Conservation (phyloP, 805 yeast genomes). For the Pichia phayaonensis region DNA sequence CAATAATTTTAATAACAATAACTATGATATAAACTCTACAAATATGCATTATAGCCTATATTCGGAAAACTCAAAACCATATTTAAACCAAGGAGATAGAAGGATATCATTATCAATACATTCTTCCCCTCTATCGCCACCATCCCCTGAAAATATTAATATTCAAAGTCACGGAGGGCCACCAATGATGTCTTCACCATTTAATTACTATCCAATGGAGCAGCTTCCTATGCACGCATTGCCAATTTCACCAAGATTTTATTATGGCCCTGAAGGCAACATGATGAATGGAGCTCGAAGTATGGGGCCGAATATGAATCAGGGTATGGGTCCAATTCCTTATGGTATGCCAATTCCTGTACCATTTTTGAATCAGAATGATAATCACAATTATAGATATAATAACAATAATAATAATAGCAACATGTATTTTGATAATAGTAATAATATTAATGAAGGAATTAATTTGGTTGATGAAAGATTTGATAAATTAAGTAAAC, state of each 20-base stretch:
- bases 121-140: neutral
- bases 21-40: neutral
- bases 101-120: neutral
- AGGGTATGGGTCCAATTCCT: neutral
- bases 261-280: neutral
- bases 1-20: neutral
- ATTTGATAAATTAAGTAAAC: constrained; percentile 29
- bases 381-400: neutral
- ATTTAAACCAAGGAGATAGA: neutral
- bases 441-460: neutral
- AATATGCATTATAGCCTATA: neutral
- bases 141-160: neutral
- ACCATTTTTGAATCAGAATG: neutral
- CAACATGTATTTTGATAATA: neutral
- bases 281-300: neutral
- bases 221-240: neutral
- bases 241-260: neutral
- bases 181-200: neutral
- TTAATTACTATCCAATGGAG: neutral
- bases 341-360: neutral
- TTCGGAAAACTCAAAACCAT: neutral
- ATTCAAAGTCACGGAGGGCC: neutral
- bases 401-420: neutral
- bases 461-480: constrained; percentile 10
- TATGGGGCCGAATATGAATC: neutral